phyloP scores from a whole-genome alignment of 2,329 filamentous ascomycete species.

The Drechslerella coelobrocha region DNA sequence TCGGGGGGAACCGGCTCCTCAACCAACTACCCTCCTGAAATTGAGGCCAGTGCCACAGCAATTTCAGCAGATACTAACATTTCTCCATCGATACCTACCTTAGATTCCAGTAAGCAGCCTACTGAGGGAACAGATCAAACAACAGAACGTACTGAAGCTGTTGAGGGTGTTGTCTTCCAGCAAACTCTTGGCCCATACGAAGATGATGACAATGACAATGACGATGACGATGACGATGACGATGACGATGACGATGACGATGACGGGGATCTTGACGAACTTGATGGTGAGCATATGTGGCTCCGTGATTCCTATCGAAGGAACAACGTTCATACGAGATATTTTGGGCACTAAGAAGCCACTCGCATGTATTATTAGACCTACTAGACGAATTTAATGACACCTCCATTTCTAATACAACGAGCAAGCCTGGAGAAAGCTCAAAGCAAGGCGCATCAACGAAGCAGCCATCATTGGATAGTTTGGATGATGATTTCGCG shows the following conservation, averaged over 20 bases:
- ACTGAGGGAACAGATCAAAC: neutral
- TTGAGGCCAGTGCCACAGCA: neutral
- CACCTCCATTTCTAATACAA: slow-evolving; percentile 46
- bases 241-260: slow-evolving; percentile 85
- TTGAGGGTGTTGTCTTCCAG: neutral
- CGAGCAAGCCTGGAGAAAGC: slow-evolving; percentile 20
- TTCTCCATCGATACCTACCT: neutral
- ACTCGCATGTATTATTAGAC: slow-evolving; percentile 64
- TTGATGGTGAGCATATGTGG: slow-evolving; percentile 72
- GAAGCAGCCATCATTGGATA: slow-evolving; percentile 60
- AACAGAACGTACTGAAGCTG: neutral
- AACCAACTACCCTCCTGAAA: neutral
- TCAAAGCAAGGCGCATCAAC: slow-evolving; percentile 44
- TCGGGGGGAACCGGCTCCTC: neutral
- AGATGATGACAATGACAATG: slow-evolving; percentile 51
- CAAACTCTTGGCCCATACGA: neutral
- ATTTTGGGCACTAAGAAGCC: neutral
- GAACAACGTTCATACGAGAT: slow-evolving; percentile 19
- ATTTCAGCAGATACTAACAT: neutral
- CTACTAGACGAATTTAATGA: slow-evolving; percentile 83
- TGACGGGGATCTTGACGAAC: slow-evolving; percentile 67
- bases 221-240: slow-evolving; percentile 72
- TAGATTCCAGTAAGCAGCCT: neutral
- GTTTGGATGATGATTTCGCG: slow-evolving; percentile 76
- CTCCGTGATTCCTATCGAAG: neutral